phyloP scores from a whole-genome alignment of 768 basidiomycete species.

The Boletus barrowsii region DNA sequence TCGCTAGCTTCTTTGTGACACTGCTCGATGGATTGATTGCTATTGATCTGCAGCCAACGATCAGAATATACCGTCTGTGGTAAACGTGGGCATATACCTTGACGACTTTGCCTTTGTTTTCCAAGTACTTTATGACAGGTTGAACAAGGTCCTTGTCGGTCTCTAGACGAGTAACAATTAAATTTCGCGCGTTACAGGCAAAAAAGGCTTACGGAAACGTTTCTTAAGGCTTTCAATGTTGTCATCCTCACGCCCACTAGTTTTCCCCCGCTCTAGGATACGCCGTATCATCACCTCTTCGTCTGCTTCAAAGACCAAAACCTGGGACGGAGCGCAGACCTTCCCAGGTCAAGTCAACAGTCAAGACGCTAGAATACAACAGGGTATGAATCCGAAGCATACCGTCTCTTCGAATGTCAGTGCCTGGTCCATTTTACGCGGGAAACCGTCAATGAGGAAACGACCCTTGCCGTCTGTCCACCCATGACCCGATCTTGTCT shows the following conservation, averaged over 20 bases:
- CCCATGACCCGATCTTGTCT: conserved; percentile 42
- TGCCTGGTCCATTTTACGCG: conserved; percentile 98
- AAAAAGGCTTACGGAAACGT: conserved; percentile 72
- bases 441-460: conserved; percentile 97
- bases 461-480: conserved; percentile 75
- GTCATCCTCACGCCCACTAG: conserved; percentile 94
- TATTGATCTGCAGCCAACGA: conserved; percentile 53
- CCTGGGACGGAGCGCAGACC: conserved; percentile 79
- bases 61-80: not conserved
- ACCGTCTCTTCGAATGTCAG: conserved; percentile 85
- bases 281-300: conserved; percentile 86
- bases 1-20: conserved; percentile 61
- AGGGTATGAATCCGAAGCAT: conserved; percentile 19
- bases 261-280: conserved; percentile 86
- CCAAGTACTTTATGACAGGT: conserved; percentile 91
- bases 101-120: conserved; percentile 63
- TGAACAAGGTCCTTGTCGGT: conserved; percentile 86
- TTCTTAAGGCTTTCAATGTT: conserved; percentile 92
- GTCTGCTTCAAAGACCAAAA: conserved; percentile 84
- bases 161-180: conserved; percentile 36
- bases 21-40: conserved; percentile 62
- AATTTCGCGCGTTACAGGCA: not conserved
- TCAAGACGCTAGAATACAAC: not conserved
- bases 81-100: conserved; percentile 46
- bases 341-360: conserved; percentile 25